Evolutionary conservation across 768 basidiomycete genomes (phyloP), one percentile per base, ranked within the genome.

Genomic region (Candolleomyces aberdarensis): DNA sequence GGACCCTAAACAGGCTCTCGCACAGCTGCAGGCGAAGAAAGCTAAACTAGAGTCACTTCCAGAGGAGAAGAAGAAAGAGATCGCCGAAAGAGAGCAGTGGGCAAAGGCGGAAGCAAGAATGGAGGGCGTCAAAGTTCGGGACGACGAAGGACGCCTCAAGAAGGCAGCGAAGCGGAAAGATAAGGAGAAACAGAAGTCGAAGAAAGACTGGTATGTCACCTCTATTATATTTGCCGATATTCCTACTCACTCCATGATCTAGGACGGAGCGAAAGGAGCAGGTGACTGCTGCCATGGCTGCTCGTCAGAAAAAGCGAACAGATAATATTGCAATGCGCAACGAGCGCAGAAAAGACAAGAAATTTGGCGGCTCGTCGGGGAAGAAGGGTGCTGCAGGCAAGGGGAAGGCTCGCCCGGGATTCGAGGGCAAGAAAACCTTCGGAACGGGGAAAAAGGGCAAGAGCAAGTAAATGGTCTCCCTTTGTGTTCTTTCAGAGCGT

Each of bases 91-190:
- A 58, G 90, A 95, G 61, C 85, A 88, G 68, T 98, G 95, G 93
- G 85, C 85, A 53, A 96, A 96, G 75, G 94, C 96, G 0, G 86
- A 88, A 69, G 87, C 92, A 32, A 82, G 93, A 53, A 78, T 97
- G 61, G 92, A 92, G 58, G 97, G 97, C 2, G 88, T 88, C 52
- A 99, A 98, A 74, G 87, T 99, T 32, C 84, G 84, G 53, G 97
- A 98, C 66, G 92, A 96, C 66, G 93, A 94, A 70, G 71, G 66
- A 0, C 78, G 88, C 49, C 72, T 99, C 68, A 98, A 96, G 79
- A 98, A 97, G 78, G 94, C 94, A 46, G 86, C 85, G 8, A 98
- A 97, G 80, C 80, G 92, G 71, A 88, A 92, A 64, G 96, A 97
- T 74, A 96, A 96, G 73, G 87, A 87, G 66, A 98, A 98, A 71